These are phyloP conservation scores for Pseudocercospora musae DNA, from an alignment of 2,329 filamentous ascomycete genomes.

Conservation along the genomic window DNA sequence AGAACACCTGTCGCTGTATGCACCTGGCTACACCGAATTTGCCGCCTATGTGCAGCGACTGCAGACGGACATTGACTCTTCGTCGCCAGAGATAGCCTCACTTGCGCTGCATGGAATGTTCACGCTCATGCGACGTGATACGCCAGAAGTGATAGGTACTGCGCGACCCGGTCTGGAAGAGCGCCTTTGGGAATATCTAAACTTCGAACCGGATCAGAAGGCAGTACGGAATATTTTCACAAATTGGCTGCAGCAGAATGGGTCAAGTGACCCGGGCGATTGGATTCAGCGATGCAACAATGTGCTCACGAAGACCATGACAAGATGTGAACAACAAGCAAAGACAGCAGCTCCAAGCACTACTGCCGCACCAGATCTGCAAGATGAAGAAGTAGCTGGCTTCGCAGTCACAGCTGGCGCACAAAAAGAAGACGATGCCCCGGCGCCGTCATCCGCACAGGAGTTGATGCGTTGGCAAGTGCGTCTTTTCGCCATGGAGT, in stretches of 20 bases:
- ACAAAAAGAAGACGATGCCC: constrained; percentile 43
- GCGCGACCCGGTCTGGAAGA: constrained; percentile 81
- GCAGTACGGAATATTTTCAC: constrained; percentile 82
- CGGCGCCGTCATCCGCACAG: constrained; percentile 55
- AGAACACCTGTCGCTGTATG: constrained; percentile 89
- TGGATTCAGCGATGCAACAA: constrained; percentile 89
- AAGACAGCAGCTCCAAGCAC: constrained; percentile 43
- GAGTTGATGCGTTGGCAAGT: constrained; percentile 95
- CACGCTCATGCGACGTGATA: constrained; percentile 91
- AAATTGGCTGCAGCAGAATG: constrained; percentile 92
- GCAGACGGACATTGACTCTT: constrained; percentile 72
- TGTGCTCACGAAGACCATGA: constrained; percentile 82
- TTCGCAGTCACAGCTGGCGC: constrained; percentile 74
- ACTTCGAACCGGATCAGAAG: constrained; percentile 70
- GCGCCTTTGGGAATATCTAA: constrained; percentile 84
- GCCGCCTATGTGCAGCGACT: constrained; percentile 76
- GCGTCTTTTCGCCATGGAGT: constrained; percentile 86
- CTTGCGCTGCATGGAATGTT: constrained; percentile 83
- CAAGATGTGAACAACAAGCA: constrained; percentile 55
- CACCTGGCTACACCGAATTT: constrained; percentile 82
- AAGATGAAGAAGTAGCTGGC: constrained; percentile 94
- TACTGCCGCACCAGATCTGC: constrained; percentile 64
- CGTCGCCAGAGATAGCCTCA: constrained; percentile 69
- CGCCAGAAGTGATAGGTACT: constrained; percentile 73
- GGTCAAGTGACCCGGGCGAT: constrained; percentile 69